Evolutionary conservation across 108 stramenopile genomes (phyloP).

Genomic region (Fistulifera pelliculosa): DNA sequence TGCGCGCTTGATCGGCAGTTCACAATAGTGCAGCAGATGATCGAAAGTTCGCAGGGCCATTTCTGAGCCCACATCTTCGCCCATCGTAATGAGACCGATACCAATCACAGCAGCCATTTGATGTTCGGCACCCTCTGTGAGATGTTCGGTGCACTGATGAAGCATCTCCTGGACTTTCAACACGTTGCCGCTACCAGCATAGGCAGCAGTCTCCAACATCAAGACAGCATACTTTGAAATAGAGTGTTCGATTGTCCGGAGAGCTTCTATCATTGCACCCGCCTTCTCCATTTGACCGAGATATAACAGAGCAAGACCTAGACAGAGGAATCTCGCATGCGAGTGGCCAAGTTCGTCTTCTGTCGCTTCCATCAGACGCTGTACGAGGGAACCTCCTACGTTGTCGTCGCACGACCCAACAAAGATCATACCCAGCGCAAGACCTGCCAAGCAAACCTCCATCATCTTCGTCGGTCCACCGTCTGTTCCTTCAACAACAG

Average conservation of each 20-base stretch:
- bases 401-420: constrained; percentile 93
- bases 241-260: constrained; percentile 94
- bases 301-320: constrained; percentile 95
- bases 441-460: constrained; percentile 81
- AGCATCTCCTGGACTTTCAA: constrained; percentile 96
- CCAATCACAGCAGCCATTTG: constrained; percentile 94
- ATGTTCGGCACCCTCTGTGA: constrained; percentile 89
- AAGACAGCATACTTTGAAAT: constrained; percentile 89
- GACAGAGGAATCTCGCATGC: constrained; percentile 82
- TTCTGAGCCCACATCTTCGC: constrained; percentile 96
- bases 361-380: constrained; percentile 96
- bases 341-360: constrained; percentile 94
- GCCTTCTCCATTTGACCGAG: constrained; percentile 93
- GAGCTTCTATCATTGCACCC: constrained; percentile 94
- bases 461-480: constrained; percentile 67
- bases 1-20: constrained; percentile 93
- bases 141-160: constrained; percentile 95
- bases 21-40: constrained; percentile 98
- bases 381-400: constrained; percentile 90
- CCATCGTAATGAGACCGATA: constrained; percentile 94
- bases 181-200: constrained; percentile 98
- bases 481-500: constrained; percentile 78
- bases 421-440: constrained; percentile 94
- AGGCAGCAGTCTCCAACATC: constrained; percentile 91
- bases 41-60: constrained; percentile 97